Conservation (phyloP, 148 eudicot species). For the Spergularia bocconei region DNA sequence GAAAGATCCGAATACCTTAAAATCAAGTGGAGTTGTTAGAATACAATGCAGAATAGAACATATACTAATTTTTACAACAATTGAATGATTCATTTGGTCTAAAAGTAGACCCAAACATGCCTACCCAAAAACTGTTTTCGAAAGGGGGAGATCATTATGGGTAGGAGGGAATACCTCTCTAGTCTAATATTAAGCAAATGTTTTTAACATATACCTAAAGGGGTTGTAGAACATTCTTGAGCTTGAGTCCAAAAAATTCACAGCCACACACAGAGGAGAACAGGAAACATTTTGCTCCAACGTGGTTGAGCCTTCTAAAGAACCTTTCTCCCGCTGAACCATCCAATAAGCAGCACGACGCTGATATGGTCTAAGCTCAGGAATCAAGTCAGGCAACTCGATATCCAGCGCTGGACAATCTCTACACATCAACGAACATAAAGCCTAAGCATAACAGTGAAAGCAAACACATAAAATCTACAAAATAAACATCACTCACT, state of each 20-base stretch:
- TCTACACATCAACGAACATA: slow-evolving; percentile 36
- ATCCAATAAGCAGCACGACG: slow-evolving; percentile 96
- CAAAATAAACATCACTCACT: slow-evolving; percentile 48
- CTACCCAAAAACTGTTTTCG: no score
- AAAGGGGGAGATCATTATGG: no score
- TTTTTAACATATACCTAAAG: slow-evolving; percentile 53
- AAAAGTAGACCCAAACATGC: no score
- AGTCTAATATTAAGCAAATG: not conserved
- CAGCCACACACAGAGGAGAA: slow-evolving; percentile 73
- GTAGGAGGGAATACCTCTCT: no score
- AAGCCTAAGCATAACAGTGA: slow-evolving; percentile 9
- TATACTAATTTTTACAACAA: no score
- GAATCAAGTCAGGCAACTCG: slow-evolving; percentile 70
- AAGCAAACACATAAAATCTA: not conserved
- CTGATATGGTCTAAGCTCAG: slow-evolving; percentile 96
- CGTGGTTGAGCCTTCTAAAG: slow-evolving; percentile 27
- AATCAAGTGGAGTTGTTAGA: no score
- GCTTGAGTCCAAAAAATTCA: slow-evolving; percentile 65
- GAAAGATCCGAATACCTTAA: no score
- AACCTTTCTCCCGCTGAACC: slow-evolving; percentile 79
- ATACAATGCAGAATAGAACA: no score
- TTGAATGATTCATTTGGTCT: no score
- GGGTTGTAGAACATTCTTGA: slow-evolving; percentile 81
- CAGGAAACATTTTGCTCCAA: slow-evolving; percentile 35
- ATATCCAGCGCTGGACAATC: slow-evolving; percentile 65